phyloP scores from a whole-genome alignment of 106 monocot genomes.

The Ottelia alismoides region DNA sequence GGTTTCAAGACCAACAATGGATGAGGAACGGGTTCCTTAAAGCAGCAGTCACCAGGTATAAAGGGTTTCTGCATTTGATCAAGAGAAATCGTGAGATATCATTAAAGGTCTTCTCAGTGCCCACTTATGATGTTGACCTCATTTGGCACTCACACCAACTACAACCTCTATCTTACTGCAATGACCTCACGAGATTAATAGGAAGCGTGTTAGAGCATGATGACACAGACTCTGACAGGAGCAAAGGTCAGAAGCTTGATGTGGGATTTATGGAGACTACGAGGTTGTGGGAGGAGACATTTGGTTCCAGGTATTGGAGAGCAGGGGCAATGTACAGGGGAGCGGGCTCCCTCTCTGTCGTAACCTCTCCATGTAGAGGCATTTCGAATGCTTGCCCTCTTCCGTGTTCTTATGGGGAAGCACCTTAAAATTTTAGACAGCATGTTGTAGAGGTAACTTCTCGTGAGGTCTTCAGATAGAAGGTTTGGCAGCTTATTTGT shows the following conservation, averaged over 20 bases:
- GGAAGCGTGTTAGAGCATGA: constrained; percentile 84
- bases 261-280: constrained; percentile 70
- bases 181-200: constrained; percentile 49
- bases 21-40: constrained; percentile 49
- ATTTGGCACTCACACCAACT: constrained; percentile 97
- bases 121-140: constrained; percentile 89
- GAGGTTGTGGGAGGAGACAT: constrained; percentile 60
- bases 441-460: no score
- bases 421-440: no score
- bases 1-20: constrained; percentile 62
- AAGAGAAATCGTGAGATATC: constrained; percentile 61
- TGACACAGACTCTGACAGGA: constrained; percentile 82
- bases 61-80: constrained; percentile 80
- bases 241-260: constrained; percentile 79
- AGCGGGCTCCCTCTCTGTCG: constrained; percentile 29
- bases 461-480: no score
- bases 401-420: no score
- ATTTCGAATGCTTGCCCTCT: no score
- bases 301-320: constrained; percentile 80
- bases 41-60: constrained; percentile 62
- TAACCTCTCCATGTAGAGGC: constrained; percentile 8
- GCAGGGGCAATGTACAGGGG: constrained; percentile 82
- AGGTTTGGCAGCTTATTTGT: no score
- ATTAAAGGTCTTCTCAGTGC: constrained; percentile 56
- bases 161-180: constrained; percentile 67